Evolutionary conservation across 73 alveolate species (phyloP).

Genomic region (Blepharisma japonicum): DNA sequence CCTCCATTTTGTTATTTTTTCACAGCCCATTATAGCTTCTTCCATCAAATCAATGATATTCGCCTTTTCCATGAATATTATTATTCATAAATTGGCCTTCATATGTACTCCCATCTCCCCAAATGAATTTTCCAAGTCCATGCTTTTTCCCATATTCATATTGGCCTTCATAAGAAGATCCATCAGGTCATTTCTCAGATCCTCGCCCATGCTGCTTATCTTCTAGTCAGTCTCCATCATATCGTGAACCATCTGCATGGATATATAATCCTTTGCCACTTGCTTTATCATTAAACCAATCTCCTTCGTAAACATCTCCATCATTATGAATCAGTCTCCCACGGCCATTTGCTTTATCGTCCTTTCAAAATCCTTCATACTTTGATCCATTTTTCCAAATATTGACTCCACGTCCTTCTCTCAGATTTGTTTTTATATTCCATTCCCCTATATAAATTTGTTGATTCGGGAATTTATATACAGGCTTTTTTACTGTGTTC

Average conservation of each 20-base stretch:
- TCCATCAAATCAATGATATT: slow-evolving; percentile 40
- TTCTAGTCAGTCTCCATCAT: slow-evolving; percentile 71
- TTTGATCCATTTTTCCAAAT: slow-evolving; percentile 66
- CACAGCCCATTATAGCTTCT: slow-evolving; percentile 53
- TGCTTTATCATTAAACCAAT: slow-evolving; percentile 59
- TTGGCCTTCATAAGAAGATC: slow-evolving; percentile 71
- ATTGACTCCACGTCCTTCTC: slow-evolving; percentile 65
- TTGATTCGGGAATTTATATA: slow-evolving; percentile 38
- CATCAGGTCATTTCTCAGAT: slow-evolving; percentile 80
- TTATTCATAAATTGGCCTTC: slow-evolving; percentile 39
- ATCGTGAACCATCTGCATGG: slow-evolving; percentile 70
- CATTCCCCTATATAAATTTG: slow-evolving; percentile 55
- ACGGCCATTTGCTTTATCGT: slow-evolving; percentile 72
- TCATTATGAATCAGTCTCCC: slow-evolving; percentile 74
- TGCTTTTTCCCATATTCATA: slow-evolving; percentile 62
- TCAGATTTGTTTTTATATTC: slow-evolving; percentile 39
- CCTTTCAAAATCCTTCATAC: slow-evolving; percentile 75
- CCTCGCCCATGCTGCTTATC: slow-evolving; percentile 81
- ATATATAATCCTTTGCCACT: slow-evolving; percentile 48
- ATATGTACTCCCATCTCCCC: slow-evolving; percentile 65
- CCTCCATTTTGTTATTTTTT: slow-evolving; percentile 47
- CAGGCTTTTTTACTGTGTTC: slow-evolving; percentile 4
- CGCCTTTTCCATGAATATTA: slow-evolving; percentile 42
- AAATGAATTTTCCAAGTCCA: slow-evolving; percentile 55
- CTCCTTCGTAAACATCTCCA: slow-evolving; percentile 66